A percentile compares a stretch with the other conserved stretches of the same genome.
Evolutionary conservation across 768 basidiomycete genomes (phyloP).

Genomic region (Rhodotorula kratochvilovae): DNA sequence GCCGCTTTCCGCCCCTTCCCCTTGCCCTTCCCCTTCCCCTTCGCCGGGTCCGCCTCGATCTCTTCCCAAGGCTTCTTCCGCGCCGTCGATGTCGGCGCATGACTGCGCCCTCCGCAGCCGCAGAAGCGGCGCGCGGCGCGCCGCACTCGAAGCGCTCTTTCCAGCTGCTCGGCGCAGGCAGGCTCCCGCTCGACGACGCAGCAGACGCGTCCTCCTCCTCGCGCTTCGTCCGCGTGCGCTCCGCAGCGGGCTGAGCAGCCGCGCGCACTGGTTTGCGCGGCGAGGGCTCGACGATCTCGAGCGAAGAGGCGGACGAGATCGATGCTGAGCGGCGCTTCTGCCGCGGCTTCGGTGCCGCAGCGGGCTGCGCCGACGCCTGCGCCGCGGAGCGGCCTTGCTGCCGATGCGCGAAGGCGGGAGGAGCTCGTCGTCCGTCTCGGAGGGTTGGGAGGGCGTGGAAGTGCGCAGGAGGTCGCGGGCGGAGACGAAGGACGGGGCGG

Average conservation of each 20-base stretch:
- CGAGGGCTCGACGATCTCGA: neutral
- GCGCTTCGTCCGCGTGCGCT: too few relatives aligned
- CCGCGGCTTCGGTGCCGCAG: neutral
- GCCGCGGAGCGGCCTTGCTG: neutral
- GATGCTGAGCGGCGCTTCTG: neutral
- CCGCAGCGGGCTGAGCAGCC: too few relatives aligned
- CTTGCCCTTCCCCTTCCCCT: neutral
- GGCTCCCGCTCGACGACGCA: neutral
- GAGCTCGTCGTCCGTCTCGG: neutral
- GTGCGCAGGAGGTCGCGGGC: conserved; percentile 11
- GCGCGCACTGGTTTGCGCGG: neutral
- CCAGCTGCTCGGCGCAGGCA: neutral
- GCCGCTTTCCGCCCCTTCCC: neutral
- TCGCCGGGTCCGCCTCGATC: conserved; percentile 1
- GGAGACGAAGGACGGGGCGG: conserved; percentile 2
- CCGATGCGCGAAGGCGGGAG: neutral
- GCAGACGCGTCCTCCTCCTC: neutral
- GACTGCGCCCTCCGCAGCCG: neutral
- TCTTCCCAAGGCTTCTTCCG: conserved; percentile 25
- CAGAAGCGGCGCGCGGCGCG: neutral
- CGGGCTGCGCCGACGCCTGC: too few relatives aligned
- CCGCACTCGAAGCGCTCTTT: neutral
- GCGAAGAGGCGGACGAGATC: neutral
- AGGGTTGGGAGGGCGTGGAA: neutral
- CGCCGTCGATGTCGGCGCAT: neutral